phyloP scores from a whole-genome alignment of 805 yeast species.

The Alloascoidea hylecoeti region DNA sequence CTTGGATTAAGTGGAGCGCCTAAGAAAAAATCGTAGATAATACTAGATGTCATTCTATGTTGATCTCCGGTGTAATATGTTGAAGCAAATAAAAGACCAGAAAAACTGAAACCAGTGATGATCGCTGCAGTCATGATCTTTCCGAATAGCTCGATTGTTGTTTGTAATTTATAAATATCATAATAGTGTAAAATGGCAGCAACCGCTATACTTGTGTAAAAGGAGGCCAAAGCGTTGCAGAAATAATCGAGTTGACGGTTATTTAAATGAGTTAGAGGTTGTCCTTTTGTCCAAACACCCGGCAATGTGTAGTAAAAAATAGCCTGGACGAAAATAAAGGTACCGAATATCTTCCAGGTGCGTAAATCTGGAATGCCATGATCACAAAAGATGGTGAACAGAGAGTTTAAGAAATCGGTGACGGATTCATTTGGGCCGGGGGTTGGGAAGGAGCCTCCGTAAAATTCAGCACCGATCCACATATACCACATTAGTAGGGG shows the following conservation, averaged over 20 bases:
- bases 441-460: slow-evolving; percentile 57
- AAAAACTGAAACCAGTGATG: slow-evolving; percentile 54
- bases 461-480: slow-evolving; percentile 84
- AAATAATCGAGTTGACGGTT: slow-evolving; percentile 77
- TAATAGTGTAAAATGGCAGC: slow-evolving; percentile 55
- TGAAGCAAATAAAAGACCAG: slow-evolving; percentile 56
- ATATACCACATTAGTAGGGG: slow-evolving; percentile 92
- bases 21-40: slow-evolving; percentile 84
- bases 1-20: slow-evolving; percentile 97
- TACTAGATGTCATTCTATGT: slow-evolving; percentile 86
- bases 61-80: slow-evolving; percentile 60
- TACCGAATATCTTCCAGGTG: slow-evolving; percentile 60
- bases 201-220: slow-evolving; percentile 52
- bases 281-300: slow-evolving; percentile 92
- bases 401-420: slow-evolving; percentile 27
- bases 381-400: slow-evolving; percentile 18
- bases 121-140: slow-evolving; percentile 91
- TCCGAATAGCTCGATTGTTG: slow-evolving; percentile 72
- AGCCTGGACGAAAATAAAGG: slow-evolving; percentile 57
- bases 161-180: slow-evolving; percentile 60
- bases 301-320: slow-evolving; percentile 74
- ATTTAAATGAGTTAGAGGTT: slow-evolving; percentile 72
- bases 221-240: slow-evolving; percentile 84
- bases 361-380: slow-evolving; percentile 32
- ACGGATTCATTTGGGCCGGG: slow-evolving; percentile 42